Base-by-base conservation (phyloP, 2,329 filamentous ascomycete genomes). In the Diplodia scrobiculata region DNA sequence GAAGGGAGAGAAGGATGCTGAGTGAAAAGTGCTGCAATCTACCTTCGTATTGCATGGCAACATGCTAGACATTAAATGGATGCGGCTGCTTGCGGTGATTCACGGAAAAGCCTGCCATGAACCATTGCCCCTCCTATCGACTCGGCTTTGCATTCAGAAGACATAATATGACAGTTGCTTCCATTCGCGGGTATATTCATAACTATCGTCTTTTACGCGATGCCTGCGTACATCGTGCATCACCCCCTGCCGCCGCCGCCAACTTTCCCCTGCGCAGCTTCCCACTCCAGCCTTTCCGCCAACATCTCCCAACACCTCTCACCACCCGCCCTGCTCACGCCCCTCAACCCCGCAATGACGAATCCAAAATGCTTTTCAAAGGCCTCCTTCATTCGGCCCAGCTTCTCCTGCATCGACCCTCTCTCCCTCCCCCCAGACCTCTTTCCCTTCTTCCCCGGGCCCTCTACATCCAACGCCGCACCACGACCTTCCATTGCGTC, bases 271-370 rank as follows among this genome's bases (percentile, higher is more conserved):
- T 47, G 50, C n/a, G 38, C 62, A 2, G 17, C 21, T 21, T 64
- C 79, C 72, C 82, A 82, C 71, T 93, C 89, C 52, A 96, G 77
- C 80, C 89, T 90, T 76, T 96, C 91, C 0, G 90, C 91, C 68
- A 97, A 75, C 67, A 90, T 86, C 76, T 95, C 91, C 90, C 92
- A 94, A 74, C 88, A 84, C 73, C 72, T 83, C 78, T 91, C 87
- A 32, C 87, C 87, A 55, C 90, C 89, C 38, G 89, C 90, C 71
- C 92, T 84, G 59, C 91, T 88, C 10, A 95, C 86, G 10, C 89
- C 89, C 64, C 89, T 86, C 69, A 97, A 74, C 0, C 91, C 92
- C 59, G 88, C 87, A 2, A 84, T 84, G 14, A 95, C 82, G 74
- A 96, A 96, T 0, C 84, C 80, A 32, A 92, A 72, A 55, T 90